phyloP scores from a whole-genome alignment of 192 early-diverging fungal genomes.

The Podila clonocystis region DNA sequence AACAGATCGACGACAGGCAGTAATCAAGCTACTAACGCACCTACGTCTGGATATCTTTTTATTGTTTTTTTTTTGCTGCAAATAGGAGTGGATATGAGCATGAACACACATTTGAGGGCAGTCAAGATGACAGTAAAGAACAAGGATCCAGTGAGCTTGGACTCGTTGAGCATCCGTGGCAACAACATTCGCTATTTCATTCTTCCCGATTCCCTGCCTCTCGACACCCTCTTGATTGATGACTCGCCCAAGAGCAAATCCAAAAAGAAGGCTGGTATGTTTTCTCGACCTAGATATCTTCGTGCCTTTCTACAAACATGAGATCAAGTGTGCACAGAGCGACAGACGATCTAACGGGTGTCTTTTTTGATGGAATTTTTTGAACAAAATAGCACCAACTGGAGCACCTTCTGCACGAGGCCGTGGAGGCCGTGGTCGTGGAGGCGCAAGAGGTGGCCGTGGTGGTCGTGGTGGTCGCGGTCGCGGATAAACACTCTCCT shows the following conservation, averaged over 20 bases:
- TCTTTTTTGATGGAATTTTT: not conserved
- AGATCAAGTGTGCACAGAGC: not conserved
- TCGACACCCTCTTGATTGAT: constrained; percentile 96
- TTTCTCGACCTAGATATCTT: not conserved
- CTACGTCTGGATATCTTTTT: too few species aligned
- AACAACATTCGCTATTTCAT: constrained; percentile 97
- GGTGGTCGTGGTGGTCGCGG: constrained; percentile 67
- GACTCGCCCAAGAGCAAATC: constrained; percentile 93
- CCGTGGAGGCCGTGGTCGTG: constrained; percentile 75
- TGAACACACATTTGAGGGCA: constrained; percentile 99
- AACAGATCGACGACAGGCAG: too few species aligned
- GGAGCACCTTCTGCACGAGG: constrained; percentile 37
- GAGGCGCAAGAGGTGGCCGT: constrained; percentile 75
- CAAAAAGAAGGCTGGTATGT: constrained; percentile 76
- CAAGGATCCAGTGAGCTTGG: constrained; percentile 89
- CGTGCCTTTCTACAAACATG: constrained; percentile 6
- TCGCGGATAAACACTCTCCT: not conserved
- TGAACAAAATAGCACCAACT: constrained; percentile 38
- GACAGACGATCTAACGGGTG: too few species aligned
- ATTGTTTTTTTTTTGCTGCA: not conserved
- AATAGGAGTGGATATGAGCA: constrained; percentile 96
- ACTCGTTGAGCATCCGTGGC: constrained; percentile 94
- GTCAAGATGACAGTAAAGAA: constrained; percentile 98
- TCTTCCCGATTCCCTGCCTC: constrained; percentile 92
- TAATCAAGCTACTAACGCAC: too few species aligned